phyloP scores from a whole-genome alignment of 169 alveolate species.

The Neospora caninum region DNA sequence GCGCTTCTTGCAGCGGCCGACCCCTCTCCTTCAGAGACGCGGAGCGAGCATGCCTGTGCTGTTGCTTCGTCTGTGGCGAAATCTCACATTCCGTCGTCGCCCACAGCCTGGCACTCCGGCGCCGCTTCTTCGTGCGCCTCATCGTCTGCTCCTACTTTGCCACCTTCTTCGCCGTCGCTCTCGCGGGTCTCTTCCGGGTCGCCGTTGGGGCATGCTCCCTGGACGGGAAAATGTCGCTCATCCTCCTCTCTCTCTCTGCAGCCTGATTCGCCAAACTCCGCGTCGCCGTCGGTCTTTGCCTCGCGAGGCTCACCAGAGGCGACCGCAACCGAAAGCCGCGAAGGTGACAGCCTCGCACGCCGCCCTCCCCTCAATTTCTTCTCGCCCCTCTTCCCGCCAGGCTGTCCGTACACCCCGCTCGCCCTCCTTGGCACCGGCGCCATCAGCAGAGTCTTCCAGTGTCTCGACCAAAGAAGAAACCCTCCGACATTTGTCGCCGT shows the following conservation, averaged over 20 bases:
- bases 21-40: no score
- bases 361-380: neutral
- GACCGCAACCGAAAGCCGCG: neutral
- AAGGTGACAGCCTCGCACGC: neutral
- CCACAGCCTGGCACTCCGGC: no score
- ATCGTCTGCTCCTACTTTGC: no score
- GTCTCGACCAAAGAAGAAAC: slow-evolving; percentile 25
- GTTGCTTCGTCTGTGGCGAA: no score
- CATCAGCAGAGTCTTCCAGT: slow-evolving; percentile 48
- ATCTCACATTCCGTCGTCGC: no score
- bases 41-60: no score
- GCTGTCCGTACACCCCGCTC: slow-evolving; percentile 51
- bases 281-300: neutral
- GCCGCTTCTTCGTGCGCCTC: no score
- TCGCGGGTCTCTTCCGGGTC: neutral
- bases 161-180: neutral
- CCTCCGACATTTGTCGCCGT: slow-evolving; percentile 49
- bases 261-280: neutral
- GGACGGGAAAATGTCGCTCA: no score
- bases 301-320: neutral
- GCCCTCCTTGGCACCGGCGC: slow-evolving; percentile 54
- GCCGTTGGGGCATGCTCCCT: neutral
- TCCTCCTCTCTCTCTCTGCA: neutral
- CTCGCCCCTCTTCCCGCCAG: slow-evolving; percentile 14
- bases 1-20: no score